Evolutionary conservation across 305 asterid species (phyloP).

Genomic region (Nicotiana rustica): DNA sequence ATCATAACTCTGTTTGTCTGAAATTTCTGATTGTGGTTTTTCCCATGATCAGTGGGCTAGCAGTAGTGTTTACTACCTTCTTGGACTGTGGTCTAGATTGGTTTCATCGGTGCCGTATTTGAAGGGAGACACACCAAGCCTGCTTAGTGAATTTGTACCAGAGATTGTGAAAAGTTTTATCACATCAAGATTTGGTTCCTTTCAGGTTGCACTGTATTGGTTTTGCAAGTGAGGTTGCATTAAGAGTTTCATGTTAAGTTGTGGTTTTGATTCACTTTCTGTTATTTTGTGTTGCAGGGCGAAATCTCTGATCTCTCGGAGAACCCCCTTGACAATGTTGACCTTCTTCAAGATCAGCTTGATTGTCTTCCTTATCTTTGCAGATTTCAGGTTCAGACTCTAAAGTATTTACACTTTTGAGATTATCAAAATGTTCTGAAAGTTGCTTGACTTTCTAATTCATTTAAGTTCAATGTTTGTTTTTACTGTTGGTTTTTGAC

Average conservation of each 20-base stretch:
- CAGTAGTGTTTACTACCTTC: constrained; percentile 94
- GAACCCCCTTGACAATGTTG: constrained; percentile 95
- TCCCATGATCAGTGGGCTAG: constrained; percentile 95
- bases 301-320: constrained; percentile 83
- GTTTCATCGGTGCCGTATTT: constrained; percentile 95
- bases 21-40: constrained; percentile 37
- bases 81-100: constrained; percentile 99
- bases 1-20: constrained; percentile 23
- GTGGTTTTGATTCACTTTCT: constrained; percentile 37
- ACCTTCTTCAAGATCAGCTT: constrained; percentile 98
- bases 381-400: constrained; percentile 79
- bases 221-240: constrained; percentile 22
- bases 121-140: constrained; percentile 97
- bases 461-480: background rate
- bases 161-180: constrained; percentile 92
- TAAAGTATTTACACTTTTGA: background rate
- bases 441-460: constrained; percentile 34
- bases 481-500: background rate
- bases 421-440: constrained; percentile 11
- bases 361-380: constrained; percentile 95
- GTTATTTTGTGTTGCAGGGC: constrained; percentile 51
- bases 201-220: constrained; percentile 61
- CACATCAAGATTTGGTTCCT: constrained; percentile 94
- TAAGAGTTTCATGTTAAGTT: constrained; percentile 22
- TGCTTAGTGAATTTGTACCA: constrained; percentile 97